phyloP scores from a whole-genome alignment of 2,329 filamentous ascomycete genomes.

The Epicoccum nigrum region DNA sequence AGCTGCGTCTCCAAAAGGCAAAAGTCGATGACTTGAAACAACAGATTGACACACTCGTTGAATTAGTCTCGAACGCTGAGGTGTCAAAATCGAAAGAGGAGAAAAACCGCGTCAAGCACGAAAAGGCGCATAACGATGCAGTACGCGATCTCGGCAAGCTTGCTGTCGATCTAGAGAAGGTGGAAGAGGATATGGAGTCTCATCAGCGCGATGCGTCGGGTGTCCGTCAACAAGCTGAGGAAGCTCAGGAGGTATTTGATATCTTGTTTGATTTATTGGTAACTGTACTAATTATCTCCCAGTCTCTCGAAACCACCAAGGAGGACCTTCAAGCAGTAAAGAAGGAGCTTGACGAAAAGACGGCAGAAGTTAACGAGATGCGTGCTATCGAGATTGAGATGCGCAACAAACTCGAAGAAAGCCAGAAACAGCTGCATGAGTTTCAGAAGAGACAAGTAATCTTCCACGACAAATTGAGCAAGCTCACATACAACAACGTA shows the following conservation, averaged over 20 bases:
- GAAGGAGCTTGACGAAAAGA: constrained; percentile 81
- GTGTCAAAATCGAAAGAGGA: constrained; percentile 90
- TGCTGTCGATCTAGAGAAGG: constrained; percentile 72
- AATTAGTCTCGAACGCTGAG: constrained; percentile 84
- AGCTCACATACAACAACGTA: constrained; percentile 82
- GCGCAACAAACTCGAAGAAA: constrained; percentile 96
- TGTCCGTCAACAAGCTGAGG: constrained; percentile 74
- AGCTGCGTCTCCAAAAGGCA: constrained; percentile 84
- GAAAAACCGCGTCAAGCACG: constrained; percentile 86
- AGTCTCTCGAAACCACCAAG: constrained; percentile 77
- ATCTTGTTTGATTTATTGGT: neutral
- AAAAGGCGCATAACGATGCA: constrained; percentile 80
- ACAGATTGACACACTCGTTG: constrained; percentile 78
- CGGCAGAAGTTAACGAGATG: constrained; percentile 58
- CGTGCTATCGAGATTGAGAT: constrained; percentile 86
- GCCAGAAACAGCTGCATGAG: constrained; percentile 84
- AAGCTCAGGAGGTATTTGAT: constrained; percentile 69
- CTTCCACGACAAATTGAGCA: constrained; percentile 89
- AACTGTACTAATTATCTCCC: constrained; percentile 26
- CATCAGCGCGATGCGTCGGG: constrained; percentile 78
- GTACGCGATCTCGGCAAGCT: constrained; percentile 78
- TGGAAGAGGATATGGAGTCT: constrained; percentile 78
- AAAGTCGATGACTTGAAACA: constrained; percentile 86
- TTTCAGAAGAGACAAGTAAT: constrained; percentile 84
- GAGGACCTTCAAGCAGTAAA: constrained; percentile 81